A percentile compares a stretch with the other conserved stretches of the same genome.
These are phyloP conservation scores for Thielaviopsis populi DNA, from an alignment of 2,329 filamentous ascomycete genomes.

Conservation along the genomic window DNA sequence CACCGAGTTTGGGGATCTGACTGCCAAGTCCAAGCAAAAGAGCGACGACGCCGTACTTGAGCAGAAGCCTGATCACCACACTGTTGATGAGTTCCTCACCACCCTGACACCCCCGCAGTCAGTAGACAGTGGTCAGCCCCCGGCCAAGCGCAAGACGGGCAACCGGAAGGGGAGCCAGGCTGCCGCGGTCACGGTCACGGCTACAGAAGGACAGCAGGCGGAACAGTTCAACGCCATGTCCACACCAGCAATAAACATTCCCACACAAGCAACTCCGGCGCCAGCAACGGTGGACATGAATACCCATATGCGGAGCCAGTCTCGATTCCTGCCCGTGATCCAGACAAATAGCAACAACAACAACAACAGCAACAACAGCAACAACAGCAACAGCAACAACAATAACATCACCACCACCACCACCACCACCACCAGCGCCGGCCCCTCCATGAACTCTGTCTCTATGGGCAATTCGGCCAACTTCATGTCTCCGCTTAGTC, in stretches of 20 bases:
- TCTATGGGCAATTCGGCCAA: constrained; percentile 20
- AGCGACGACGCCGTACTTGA: constrained; percentile 79
- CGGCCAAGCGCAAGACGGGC: constrained; percentile 26
- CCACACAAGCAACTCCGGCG: constrained; percentile 16
- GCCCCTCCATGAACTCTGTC: constrained; percentile 29
- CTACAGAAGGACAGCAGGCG: not conserved
- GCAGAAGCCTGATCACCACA: constrained; percentile 79
- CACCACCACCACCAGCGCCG: constrained; percentile 21
- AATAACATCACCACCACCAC: too few relatives aligned
- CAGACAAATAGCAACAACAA: too few relatives aligned
- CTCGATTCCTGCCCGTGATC: not conserved
- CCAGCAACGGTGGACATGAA: constrained; percentile 19
- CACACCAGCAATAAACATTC: constrained; percentile 19
- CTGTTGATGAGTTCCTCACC: constrained; percentile 86
- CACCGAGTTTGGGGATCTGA: constrained; percentile 67
- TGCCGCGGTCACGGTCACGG: not conserved
- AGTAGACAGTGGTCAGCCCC: constrained; percentile 25
- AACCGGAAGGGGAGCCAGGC: not conserved
- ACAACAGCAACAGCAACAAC: too few relatives aligned
- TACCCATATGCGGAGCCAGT: not conserved
- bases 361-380: too few relatives aligned
- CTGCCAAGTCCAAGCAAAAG: constrained; percentile 53
- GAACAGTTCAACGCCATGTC: not conserved
- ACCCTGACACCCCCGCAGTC: constrained; percentile 53
- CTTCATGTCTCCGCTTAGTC: constrained; percentile 6